Percentiles rank a stretch among this genome's conserved stretches.
Conservation (phyloP, 805 yeast species). For the Saccharomyces mikatae region DNA sequence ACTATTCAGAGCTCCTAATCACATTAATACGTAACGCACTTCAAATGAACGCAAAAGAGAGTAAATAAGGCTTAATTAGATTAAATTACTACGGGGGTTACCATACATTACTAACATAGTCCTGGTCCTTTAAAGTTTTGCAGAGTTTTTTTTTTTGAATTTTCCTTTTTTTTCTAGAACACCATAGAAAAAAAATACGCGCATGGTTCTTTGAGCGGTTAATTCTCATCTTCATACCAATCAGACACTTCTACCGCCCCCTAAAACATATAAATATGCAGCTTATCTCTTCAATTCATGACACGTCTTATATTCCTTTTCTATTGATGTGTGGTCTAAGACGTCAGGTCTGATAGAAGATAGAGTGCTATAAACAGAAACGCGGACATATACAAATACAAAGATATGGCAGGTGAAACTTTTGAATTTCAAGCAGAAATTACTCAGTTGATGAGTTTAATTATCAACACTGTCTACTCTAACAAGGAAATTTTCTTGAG, state of each 20-base stretch:
- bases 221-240: not conserved
- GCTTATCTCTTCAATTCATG: not conserved
- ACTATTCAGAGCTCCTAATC: too few species aligned
- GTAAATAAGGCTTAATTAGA: not conserved
- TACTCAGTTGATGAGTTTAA: constrained; percentile 99
- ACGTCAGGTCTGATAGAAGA: not conserved
- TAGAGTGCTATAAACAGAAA: not conserved
- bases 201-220: not conserved
- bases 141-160: not conserved
- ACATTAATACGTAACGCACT: too few species aligned
- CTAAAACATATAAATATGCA: not conserved
- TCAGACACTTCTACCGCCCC: not conserved
- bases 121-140: not conserved
- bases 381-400: not conserved
- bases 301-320: not conserved
- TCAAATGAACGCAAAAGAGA: too few species aligned
- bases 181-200: not conserved
- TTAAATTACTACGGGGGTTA: not conserved
- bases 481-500: constrained; percentile 98
- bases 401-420: constrained; percentile 57
- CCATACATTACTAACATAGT: not conserved
- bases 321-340: not conserved
- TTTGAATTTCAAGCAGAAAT: constrained; percentile 99
- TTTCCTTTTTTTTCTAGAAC: not conserved
- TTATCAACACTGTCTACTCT: constrained; percentile 99